Evolutionary conservation across 768 basidiomycete species (phyloP).

Genomic region (Termitomyces sp.): DNA sequence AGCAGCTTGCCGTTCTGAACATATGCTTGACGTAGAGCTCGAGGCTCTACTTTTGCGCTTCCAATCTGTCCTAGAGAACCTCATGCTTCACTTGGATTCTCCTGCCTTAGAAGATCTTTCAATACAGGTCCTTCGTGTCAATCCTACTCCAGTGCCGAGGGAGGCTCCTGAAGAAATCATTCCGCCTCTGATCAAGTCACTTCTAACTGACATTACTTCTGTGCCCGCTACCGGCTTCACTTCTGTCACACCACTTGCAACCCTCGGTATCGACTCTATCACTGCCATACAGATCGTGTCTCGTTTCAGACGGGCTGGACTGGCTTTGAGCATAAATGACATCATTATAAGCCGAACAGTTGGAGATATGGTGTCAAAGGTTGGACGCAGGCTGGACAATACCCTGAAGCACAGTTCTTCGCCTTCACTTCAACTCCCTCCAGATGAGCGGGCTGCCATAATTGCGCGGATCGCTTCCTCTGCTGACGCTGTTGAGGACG

Average conservation of each 20-base stretch:
- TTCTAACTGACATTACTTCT: conserved; percentile 24
- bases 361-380: conserved; percentile 24
- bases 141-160: not conserved
- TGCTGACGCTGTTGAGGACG: conserved; percentile 19
- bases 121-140: conserved; percentile 5
- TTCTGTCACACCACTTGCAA: conserved; percentile 31
- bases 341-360: conserved; percentile 39
- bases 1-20: conserved; percentile 31
- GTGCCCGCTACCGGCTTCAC: conserved; percentile 27
- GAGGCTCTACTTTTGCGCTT: conserved; percentile 19
- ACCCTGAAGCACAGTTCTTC: not conserved
- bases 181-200: not conserved
- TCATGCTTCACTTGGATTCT: conserved; percentile 17
- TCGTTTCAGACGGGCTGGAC: conserved; percentile 34
- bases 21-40: conserved; percentile 25
- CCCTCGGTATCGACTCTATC: conserved; percentile 49
- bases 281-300: conserved; percentile 43
- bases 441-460: conserved; percentile 20
- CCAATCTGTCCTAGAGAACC: conserved; percentile 11
- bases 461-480: conserved; percentile 16
- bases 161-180: not conserved
- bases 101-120: conserved; percentile 9
- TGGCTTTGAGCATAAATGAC: conserved; percentile 33
- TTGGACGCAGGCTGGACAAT: not conserved
- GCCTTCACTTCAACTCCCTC: conserved; percentile 7